Base-by-base conservation (phyloP, 768 basidiomycete genomes). In the Phanerochaete carnosa region DNA sequence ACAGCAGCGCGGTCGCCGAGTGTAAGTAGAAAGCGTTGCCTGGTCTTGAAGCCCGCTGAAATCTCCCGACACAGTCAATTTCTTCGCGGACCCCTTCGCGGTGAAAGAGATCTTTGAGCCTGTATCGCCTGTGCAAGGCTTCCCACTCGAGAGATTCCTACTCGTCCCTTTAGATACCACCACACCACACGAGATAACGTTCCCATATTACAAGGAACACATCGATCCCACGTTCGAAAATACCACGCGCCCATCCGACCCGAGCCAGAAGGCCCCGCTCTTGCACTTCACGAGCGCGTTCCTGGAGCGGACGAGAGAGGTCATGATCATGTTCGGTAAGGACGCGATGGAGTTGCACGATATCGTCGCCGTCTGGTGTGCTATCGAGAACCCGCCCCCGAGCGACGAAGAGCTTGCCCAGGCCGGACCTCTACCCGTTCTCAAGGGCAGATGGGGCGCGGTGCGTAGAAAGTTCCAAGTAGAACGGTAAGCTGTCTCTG, bases 331-430 rank as follows among this genome's bases (percentile, higher is more conserved):
- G 52, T 94, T 85, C 62, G 93, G 93, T 8, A 86, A 88, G 62
- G 94, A 95, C 69, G 88, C 83, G 4, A 83, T 97, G 84, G 91
- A 95, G 74, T 80, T 95, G 58, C 95, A 98, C 67, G 95, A 98
- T 66, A 89, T 94, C 47, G 86, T 87, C 12, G 90, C 92, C 2
- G 82, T 96, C 16, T 96, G 93, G 92, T 94, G 88, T 71, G 90
- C 92, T 1, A 84, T 92, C 16, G 80, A 81, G 59, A 86, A 89
- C 60, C 87, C 89, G 19, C 87, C 84, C 7, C 62, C 66, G 22
- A 76, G 72, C 35, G 58, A 66, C 50, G 67, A 54, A 11, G 59
- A 62, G 30, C 15, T 25, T 12, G 55, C 37, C 12, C 59, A 26
- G 16, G 57, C 50, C 37, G 28, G 28, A 67, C 56, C 72, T 65